Base-by-base conservation (phyloP, 2,329 filamentous ascomycete genomes). In the Kalaharituber pfeilii region DNA sequence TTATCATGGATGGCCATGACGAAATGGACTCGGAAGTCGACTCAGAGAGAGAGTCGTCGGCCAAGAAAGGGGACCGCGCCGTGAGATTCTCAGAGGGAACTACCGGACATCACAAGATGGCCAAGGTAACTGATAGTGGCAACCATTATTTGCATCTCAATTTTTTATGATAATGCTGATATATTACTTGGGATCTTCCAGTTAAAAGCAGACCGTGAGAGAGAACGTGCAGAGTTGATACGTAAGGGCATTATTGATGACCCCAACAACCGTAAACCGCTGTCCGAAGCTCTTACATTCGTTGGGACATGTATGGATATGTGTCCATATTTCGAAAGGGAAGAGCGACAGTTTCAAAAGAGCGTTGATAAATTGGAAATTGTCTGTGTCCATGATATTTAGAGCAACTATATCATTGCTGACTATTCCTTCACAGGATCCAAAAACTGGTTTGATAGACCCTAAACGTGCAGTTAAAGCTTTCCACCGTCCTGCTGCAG, bases 281-380 rank as follows among this genome's bases (percentile, higher is more conserved):
- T 83, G 6, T 72, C 76, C 55, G 75, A 82, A 63, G 80, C 80
- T 5, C 77, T 82, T 49, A 73, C 76, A 42, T 83, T 83, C 63
- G 79, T 79, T 64, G 80, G 80, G 13, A 80, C 79, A 47, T 82
- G 79, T 62, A 77, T 82, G 61, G 76, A 80, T 25, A 82, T 82
- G 79, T 83, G 80, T 57, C 80, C 80, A 4, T 76, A 81, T 58
- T 81, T 76, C 65, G 80, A 83, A 64, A 53, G 53, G 54, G 33
- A 58, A 52, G 30, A 55, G 45, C 22, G 59, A 56, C 28, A 28
- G 42, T 49, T 53, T 54, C 52, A 62, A 44, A 52, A 56, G 20
- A 54, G 44, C 27, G 54, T 62, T 49, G 60, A 62, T 55, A 53
- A 49, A 51, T 55, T 60, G 51, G 60, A 62, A 52, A 52, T 58